phyloP scores from a whole-genome alignment of 805 yeast species.

The Teunomyces kruisii region DNA sequence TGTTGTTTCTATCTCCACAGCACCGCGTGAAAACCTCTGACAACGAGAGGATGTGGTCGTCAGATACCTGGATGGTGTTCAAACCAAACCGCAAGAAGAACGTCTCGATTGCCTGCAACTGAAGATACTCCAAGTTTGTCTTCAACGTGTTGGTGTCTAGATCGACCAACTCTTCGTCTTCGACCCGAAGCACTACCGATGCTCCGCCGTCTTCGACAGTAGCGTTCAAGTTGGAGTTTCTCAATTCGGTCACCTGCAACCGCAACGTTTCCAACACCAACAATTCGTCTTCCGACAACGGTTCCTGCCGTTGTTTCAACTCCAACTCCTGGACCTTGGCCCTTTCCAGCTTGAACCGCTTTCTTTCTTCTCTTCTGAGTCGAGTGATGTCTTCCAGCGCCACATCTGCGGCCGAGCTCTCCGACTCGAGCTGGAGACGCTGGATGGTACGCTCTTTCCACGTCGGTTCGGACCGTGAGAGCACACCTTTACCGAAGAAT shows the following conservation, averaged over 20 bases:
- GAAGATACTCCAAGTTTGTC: constrained; percentile 48
- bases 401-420: constrained; percentile 13
- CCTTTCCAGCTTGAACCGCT: constrained; percentile 68
- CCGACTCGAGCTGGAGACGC: constrained; percentile 45
- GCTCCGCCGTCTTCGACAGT: constrained; percentile 2
- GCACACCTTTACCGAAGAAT: constrained; percentile 88
- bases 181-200: constrained; percentile 8
- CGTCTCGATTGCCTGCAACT: constrained; percentile 74
- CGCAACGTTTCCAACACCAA: constrained; percentile 17
- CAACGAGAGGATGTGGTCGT: constrained; percentile 14
- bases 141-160: constrained; percentile 13
- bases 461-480: constrained; percentile 90
- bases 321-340: constrained; percentile 53
- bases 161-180: constrained; percentile 18
- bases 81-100: constrained; percentile 65
- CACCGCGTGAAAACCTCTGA: constrained; percentile 26
- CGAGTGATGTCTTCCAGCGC: constrained; percentile 78
- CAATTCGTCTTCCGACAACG: constrained; percentile 22
- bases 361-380: constrained; percentile 67
- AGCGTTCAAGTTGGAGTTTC: constrained; percentile 10
- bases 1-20: constrained; percentile 10
- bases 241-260: constrained; percentile 16
- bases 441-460: constrained; percentile 71
- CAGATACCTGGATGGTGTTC: constrained; percentile 43
- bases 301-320: constrained; percentile 33